Conservation (phyloP, 371 early-diverging fungal genomes). For the Rhizopus delemar region DNA sequence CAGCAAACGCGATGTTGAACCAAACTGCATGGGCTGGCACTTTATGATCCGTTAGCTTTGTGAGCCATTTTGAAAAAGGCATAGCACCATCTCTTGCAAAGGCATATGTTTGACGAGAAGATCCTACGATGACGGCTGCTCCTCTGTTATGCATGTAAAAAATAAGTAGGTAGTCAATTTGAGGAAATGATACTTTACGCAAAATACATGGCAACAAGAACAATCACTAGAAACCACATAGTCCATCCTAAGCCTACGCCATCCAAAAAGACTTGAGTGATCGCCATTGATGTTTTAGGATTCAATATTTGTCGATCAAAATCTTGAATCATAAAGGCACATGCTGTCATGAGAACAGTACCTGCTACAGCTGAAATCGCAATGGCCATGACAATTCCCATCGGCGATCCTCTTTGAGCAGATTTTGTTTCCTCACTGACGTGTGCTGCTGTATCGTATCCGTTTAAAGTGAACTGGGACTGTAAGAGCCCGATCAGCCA, state of each 20-base stretch:
- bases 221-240: slow-evolving; percentile 48
- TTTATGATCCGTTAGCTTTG: slow-evolving; percentile 32
- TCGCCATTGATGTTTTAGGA: slow-evolving; percentile 42
- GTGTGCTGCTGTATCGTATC: slow-evolving; percentile 71
- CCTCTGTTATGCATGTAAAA: slow-evolving; percentile 21
- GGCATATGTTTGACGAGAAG: slow-evolving; percentile 66
- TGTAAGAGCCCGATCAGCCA: slow-evolving; percentile 40
- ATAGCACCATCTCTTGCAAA: slow-evolving; percentile 66
- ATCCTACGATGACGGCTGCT: slow-evolving; percentile 51
- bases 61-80: slow-evolving; percentile 41
- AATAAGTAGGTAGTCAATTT: background rate
- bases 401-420: slow-evolving; percentile 55
- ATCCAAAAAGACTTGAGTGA: slow-evolving; percentile 53
- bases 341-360: slow-evolving; percentile 53
- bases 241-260: slow-evolving; percentile 43
- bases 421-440: slow-evolving; percentile 67
- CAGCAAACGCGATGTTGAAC: slow-evolving; percentile 51
- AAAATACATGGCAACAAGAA: slow-evolving; percentile 61
- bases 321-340: slow-evolving; percentile 61
- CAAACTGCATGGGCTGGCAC: slow-evolving; percentile 53
- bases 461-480: slow-evolving; percentile 52
- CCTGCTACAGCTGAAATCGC: slow-evolving; percentile 56
- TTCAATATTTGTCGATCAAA: slow-evolving; percentile 52
- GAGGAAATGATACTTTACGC: slow-evolving; percentile 14
- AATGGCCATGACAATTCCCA: slow-evolving; percentile 50